Evolutionary conservation across 2,329 filamentous ascomycete genomes (phyloP).

Genomic region (Cladophialophora chaetospira): DNA sequence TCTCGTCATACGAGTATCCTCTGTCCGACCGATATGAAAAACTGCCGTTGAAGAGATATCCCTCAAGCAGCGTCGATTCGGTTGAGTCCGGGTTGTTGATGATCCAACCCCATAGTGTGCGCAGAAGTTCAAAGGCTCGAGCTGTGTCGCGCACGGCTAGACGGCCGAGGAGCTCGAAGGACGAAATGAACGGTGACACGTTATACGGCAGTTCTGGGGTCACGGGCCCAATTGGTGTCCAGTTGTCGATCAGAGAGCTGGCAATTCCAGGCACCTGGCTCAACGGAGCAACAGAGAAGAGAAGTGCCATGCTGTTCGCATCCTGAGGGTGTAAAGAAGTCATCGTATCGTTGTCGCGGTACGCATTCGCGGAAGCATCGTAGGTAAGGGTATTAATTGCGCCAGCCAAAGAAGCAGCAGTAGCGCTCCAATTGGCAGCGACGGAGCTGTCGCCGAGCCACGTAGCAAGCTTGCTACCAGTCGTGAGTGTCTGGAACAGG

Average conservation of each 20-base stretch:
- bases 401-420: constrained; percentile 38
- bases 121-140: constrained; percentile 59
- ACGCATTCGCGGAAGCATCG: constrained; percentile 52
- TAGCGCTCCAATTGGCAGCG: background rate
- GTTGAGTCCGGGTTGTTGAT: constrained; percentile 60
- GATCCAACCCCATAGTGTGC: constrained; percentile 63
- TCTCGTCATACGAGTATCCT: constrained; percentile 55
- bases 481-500: constrained; percentile 57
- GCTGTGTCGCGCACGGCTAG: constrained; percentile 46
- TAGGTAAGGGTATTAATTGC: constrained; percentile 54
- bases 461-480: constrained; percentile 54
- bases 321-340: constrained; percentile 61
- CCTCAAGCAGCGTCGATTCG: constrained; percentile 61
- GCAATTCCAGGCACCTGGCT: constrained; percentile 42
- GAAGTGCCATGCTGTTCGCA: constrained; percentile 59
- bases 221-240: constrained; percentile 58
- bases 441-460: constrained; percentile 45
- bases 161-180: constrained; percentile 62
- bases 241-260: constrained; percentile 52
- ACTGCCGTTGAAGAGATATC: constrained; percentile 57
- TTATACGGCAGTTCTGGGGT: constrained; percentile 60
- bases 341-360: constrained; percentile 56
- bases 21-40: constrained; percentile 59
- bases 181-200: constrained; percentile 60
- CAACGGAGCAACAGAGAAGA: constrained; percentile 46